These are phyloP conservation scores for Yamadazyma kanchanaburiensis DNA, from an alignment of 1,139 yeast genomes.

Conservation along the genomic window DNA sequence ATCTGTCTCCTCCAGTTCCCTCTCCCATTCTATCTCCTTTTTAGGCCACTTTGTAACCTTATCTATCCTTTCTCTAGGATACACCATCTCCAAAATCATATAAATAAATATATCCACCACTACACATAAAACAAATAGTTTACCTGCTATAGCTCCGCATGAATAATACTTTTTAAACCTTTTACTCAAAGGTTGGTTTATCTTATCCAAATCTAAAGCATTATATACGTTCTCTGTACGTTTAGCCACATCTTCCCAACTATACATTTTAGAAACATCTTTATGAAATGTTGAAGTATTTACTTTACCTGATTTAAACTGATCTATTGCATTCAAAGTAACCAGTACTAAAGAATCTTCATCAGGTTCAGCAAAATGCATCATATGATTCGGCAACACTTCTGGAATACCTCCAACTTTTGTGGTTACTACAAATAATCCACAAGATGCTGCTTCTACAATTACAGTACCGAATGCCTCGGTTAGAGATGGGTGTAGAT, in stretches of 20 bases:
- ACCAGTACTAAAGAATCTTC: slow-evolving; percentile 77
- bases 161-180: slow-evolving; percentile 60
- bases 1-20: too few species aligned
- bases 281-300: slow-evolving; percentile 77
- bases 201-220: slow-evolving; percentile 40
- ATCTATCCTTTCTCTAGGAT: slow-evolving; percentile 70
- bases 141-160: slow-evolving; percentile 84
- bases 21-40: too few species aligned
- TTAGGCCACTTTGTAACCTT: slow-evolving; percentile 75
- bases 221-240: slow-evolving; percentile 84
- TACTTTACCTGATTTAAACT: slow-evolving; percentile 54
- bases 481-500: slow-evolving; percentile 88
- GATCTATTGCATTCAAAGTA: slow-evolving; percentile 60
- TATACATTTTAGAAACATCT: slow-evolving; percentile 79
- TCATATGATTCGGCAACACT: slow-evolving; percentile 90
- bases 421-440: slow-evolving; percentile 89
- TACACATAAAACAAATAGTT: slow-evolving; percentile 71
- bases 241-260: slow-evolving; percentile 87
- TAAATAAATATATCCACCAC: slow-evolving; percentile 74
- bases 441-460: slow-evolving; percentile 98
- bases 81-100: slow-evolving; percentile 61
- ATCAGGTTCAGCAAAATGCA: slow-evolving; percentile 81
- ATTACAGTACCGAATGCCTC: slow-evolving; percentile 98
- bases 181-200: slow-evolving; percentile 47
- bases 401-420: slow-evolving; percentile 98